Base-by-base conservation (phyloP, 2,329 filamentous ascomycete genomes). In the Colletotrichum spaethianum region DNA sequence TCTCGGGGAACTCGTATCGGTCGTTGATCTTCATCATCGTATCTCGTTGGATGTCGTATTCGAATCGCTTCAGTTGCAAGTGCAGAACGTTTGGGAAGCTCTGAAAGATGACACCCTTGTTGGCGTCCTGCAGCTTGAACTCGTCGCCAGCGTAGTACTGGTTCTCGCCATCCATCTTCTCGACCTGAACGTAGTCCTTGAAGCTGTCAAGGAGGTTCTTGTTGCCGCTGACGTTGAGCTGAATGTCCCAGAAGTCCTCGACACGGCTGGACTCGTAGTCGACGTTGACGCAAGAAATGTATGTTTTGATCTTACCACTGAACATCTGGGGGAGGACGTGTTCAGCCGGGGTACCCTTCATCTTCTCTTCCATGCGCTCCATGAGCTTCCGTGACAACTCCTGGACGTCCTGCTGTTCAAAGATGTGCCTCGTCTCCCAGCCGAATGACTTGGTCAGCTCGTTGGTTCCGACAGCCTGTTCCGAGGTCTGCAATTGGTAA, bases 21-120 rank as follows among this genome's bases (percentile, higher is more conserved):
- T 97, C 94, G 78, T 97, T 97, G 80, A 99, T 95, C 84, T 99
- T 99, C 93, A 97, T 98, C 94, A 98, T 98, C 75, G 94, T 95
- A 79, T 98, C 96, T 77, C 94, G 91, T 76, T 97, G 93, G 78
- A 98, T 93, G 82, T 99, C 96, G 83, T 99, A 99, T 81, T 99
- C 95, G 82, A 99, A 99, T 63, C 96, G 93, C 84, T 98, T 98
- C 72, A 99, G 89, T 81, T 99, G 96, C 52, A 99, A 86, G 81
- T 99, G 96, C 28, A 99, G 86, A 3, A 99, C 95, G 64, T 97
- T 94, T 0, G 96, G 96, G 79, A 98, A 98, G 77, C 92, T 94
- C 80, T 95, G 94, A 80, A 99, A 99, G 74, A 99, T 98, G 75
- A 98, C 96, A 63, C 96, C 96, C 82, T 99, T 99, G 85, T 94